Evolutionary conservation across 257 asterid species (phyloP).

Genomic region (Fraxinus excelsior): DNA sequence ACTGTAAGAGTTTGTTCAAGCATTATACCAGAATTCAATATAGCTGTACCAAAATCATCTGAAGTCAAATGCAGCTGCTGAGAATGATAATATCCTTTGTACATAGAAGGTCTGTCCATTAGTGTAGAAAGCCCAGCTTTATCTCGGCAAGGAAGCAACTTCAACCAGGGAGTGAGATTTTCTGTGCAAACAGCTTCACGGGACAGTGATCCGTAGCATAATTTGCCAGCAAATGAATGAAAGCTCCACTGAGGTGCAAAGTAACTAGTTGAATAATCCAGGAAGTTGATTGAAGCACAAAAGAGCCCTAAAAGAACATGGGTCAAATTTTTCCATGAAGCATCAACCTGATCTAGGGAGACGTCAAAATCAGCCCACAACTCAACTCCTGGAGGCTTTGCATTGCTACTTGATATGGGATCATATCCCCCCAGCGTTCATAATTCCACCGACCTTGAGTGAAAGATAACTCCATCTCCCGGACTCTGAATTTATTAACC

Average conservation of each 20-base stretch:
- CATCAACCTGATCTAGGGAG: constrained; percentile 70
- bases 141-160: constrained; percentile 97
- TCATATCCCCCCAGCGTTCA: constrained; percentile 91
- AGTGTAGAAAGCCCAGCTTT: constrained; percentile 87
- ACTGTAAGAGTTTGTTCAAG: constrained; percentile 90
- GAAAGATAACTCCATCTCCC: constrained; percentile 93
- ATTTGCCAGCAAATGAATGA: constrained; percentile 55
- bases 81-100: constrained; percentile 82
- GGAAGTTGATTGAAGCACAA: constrained; percentile 95
- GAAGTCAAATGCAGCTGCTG: constrained; percentile 80
- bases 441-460: constrained; percentile 99
- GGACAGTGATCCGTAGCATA: constrained; percentile 89
- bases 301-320: constrained; percentile 98
- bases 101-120: constrained; percentile 90
- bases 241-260: constrained; percentile 85
- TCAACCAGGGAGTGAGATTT: constrained; percentile 98
- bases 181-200: constrained; percentile 99
- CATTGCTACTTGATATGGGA: constrained; percentile 75
- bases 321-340: constrained; percentile 87
- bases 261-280: constrained; percentile 79
- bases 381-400: constrained; percentile 98
- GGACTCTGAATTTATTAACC: constrained; percentile 82
- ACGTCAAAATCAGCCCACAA: constrained; percentile 97
- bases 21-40: constrained; percentile 52
- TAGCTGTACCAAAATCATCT: constrained; percentile 54